Conservation (phyloP, 2,329 filamentous ascomycete species). For the Monilinia fructigena region DNA sequence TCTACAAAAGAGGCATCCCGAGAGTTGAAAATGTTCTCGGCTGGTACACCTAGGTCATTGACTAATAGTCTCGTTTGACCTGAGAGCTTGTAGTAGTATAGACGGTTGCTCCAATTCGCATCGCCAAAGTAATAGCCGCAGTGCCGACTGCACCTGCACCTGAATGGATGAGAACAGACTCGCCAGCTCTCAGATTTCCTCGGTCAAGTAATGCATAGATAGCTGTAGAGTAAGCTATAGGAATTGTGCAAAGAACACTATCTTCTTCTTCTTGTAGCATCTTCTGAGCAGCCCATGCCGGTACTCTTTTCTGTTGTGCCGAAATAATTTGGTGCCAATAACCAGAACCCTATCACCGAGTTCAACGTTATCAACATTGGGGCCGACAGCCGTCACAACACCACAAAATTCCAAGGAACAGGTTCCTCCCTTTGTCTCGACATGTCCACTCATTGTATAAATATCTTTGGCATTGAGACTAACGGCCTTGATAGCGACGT, state of each 20-base stretch:
- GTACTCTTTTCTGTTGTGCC: not conserved
- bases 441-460: not conserved
- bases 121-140: conserved; percentile 41
- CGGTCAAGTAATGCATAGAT: conserved; percentile 36
- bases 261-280: conserved; percentile 37
- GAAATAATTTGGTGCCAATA: not conserved
- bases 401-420: not conserved
- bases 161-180: conserved; percentile 42
- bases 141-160: conserved; percentile 42
- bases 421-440: not conserved
- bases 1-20: conserved; percentile 38
- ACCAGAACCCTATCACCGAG: not conserved
- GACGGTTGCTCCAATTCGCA: conserved; percentile 39
- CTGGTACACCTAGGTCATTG: conserved; percentile 36
- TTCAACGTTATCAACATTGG: not conserved
- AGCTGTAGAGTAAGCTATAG: conserved; percentile 36
- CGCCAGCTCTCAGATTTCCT: conserved; percentile 31
- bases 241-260: conserved; percentile 28
- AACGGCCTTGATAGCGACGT: not conserved
- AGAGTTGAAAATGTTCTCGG: conserved; percentile 40
- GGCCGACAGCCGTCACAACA: not conserved
- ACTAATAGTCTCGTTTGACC: conserved; percentile 35
- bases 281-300: conserved; percentile 21
- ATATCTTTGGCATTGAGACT: conserved; percentile 7
- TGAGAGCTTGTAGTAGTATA: conserved; percentile 38